phyloP scores from a whole-genome alignment of 2,329 filamentous ascomycete genomes.

The Xylaria sp. region DNA sequence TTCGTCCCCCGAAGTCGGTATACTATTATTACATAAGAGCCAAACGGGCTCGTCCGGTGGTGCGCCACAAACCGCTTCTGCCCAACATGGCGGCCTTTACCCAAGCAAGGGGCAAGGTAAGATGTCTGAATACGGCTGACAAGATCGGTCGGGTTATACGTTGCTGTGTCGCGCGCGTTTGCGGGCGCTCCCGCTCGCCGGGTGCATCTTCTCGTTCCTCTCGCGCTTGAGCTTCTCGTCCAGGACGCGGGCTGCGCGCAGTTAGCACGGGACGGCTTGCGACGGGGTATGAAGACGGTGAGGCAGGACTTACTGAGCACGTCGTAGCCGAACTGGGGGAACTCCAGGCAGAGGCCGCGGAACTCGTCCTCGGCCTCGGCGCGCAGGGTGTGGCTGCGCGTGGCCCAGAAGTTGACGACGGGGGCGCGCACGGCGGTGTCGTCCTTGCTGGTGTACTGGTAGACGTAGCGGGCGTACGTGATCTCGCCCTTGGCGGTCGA shows the following conservation, averaged over 20 bases:
- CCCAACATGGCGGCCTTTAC: not conserved
- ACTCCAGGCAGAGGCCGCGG: constrained; percentile 81
- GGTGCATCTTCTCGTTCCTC: constrained; percentile 61
- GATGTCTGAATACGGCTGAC: not conserved
- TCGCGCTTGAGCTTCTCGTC: constrained; percentile 70
- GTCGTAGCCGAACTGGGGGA: constrained; percentile 90
- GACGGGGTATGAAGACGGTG: constrained; percentile 13
- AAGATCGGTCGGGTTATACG: constrained; percentile 21
- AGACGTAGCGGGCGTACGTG: constrained; percentile 87
- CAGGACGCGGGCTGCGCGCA: constrained; percentile 58
- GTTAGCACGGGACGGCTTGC: constrained; percentile 13
- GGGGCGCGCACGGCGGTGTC: constrained; percentile 78
- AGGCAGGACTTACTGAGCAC: constrained; percentile 68
- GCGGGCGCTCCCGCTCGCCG: constrained; percentile 51
- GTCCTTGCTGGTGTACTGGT: constrained; percentile 70
- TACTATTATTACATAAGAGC: constrained; percentile 8
- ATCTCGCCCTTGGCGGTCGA: constrained; percentile 89
- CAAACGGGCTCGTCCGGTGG: not conserved
- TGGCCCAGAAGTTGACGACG: constrained; percentile 90
- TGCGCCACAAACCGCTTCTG: not conserved
- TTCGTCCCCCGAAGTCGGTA: not conserved
- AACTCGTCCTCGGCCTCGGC: constrained; percentile 88
- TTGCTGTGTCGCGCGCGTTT: constrained; percentile 61
- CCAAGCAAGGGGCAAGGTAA: not conserved
- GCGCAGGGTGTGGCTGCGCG: constrained; percentile 75